A percentile compares a stretch with the other conserved stretches of the same genome.
These are phyloP conservation scores for Teratosphaeria zuluensis DNA, from an alignment of 2,329 filamentous ascomycete genomes.

Conservation along the genomic window DNA sequence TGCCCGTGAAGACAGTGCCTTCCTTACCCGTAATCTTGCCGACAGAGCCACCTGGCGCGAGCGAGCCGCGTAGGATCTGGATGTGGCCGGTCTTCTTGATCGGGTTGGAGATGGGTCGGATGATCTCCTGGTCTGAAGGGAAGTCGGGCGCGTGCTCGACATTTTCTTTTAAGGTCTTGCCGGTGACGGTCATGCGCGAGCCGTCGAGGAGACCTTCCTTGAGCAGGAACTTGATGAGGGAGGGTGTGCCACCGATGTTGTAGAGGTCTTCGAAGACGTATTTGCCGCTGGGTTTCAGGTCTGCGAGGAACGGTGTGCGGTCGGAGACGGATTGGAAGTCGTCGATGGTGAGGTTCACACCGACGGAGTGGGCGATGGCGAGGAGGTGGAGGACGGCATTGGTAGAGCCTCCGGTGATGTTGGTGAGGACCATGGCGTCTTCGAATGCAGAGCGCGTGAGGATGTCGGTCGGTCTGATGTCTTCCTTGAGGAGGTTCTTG, in stretches of 20 bases:
- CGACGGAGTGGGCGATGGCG: conserved; percentile 42
- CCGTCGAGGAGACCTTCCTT: conserved; percentile 41
- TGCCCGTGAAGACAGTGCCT: conserved; percentile 56
- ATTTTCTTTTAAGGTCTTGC: conserved; percentile 41
- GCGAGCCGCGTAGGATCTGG: conserved; percentile 59
- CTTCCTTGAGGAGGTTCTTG: conserved; percentile 41
- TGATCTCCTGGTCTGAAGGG: conserved; percentile 60
- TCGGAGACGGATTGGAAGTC: conserved; percentile 44
- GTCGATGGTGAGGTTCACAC: conserved; percentile 39
- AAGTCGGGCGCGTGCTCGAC: conserved; percentile 50
- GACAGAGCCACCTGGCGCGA: conserved; percentile 61
- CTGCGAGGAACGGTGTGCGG: conserved; percentile 41
- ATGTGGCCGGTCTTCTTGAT: conserved; percentile 65
- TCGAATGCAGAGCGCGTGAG: conserved; percentile 40
- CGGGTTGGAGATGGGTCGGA: conserved; percentile 56
- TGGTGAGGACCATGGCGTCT: conserved; percentile 43
- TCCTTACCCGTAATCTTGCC: conserved; percentile 73
- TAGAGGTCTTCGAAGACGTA: conserved; percentile 52
- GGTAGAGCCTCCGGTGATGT: conserved; percentile 41
- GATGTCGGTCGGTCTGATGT: conserved; percentile 41
- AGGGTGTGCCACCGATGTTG: conserved; percentile 41
- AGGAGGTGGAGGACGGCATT: conserved; percentile 44
- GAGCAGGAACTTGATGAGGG: conserved; percentile 41
- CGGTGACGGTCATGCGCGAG: conserved; percentile 40
- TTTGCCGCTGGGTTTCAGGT: conserved; percentile 44